Base-by-base conservation (phyloP, 2,329 filamentous ascomycete genomes). In the Arthrobotrys megalospora region DNA sequence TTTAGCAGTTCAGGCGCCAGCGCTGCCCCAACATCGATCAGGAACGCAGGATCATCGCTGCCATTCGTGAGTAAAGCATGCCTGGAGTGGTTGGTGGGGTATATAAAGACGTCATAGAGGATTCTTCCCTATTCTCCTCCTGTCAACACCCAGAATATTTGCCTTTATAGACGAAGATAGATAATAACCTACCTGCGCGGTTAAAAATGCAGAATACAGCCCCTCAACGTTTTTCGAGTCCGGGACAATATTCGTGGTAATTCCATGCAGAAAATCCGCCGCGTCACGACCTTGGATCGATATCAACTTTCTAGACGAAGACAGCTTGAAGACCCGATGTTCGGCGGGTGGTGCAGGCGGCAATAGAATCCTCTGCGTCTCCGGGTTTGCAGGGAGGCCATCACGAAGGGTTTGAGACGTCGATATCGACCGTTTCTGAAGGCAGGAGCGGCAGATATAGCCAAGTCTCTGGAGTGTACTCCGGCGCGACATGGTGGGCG, bases 51-150 rank as follows among this genome's bases (percentile, higher is more conserved):
- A 11, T 78, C 79, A 43, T 80, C 76, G 2, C 76, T 65, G 21
- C 70, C n/a, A 36, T 72, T 69, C 4, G 70, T 63, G 32, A 76
- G 58, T 16, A 66, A n/a, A 1, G 48, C 36, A n/a, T 76, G 21
- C 38, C 66, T 52, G 21, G 81, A 81, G 55, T 84, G 82, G 53
- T 85, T 82, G 80, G 89, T 85, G 0, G 90, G 91, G 86, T 97
- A 97, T 58, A 99, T 87, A 84, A 98, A 97, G 65, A 94, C 92
- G 85, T 99, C 96, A 85, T 95, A 89, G 50, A 97, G 86, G 8
- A 99, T 88, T 72, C 94, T 89, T 48, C 96, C 96, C 77, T 82
- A 58, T 24, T 55, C 10, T 16, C 21, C 12, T 21, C 24, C 11
- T 8, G 11, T 58, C 12, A 68, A 28, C n/a, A 21, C 34, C 34